Conservation (phyloP, 2,329 filamentous ascomycete genomes). For the Aspergillus jensenii region DNA sequence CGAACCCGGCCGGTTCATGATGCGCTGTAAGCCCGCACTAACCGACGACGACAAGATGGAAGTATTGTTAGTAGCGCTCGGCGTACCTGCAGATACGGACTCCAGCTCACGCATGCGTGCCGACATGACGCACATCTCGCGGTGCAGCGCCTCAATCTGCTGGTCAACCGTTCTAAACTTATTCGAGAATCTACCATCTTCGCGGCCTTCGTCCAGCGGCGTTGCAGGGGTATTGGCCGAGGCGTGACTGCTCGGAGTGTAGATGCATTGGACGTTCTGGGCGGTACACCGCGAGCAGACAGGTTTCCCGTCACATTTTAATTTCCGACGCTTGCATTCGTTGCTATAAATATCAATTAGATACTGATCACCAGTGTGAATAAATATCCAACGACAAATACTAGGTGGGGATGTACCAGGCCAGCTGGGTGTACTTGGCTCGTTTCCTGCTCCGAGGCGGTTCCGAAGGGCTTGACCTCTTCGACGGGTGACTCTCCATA, state of each 20-base stretch:
- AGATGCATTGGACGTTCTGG: constrained; percentile 65
- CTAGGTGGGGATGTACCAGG: constrained; percentile 27
- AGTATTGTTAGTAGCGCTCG: constrained; percentile 12
- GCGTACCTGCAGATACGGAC: constrained; percentile 12
- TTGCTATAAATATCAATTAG: constrained; percentile 49
- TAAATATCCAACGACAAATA: neutral
- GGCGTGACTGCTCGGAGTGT: constrained; percentile 60
- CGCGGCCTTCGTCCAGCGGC: constrained; percentile 11
- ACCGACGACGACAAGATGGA: constrained; percentile 13
- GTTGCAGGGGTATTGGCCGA: neutral
- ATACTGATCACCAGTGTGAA: neutral
- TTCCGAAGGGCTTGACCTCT: constrained; percentile 16
- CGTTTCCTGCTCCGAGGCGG: constrained; percentile 28
- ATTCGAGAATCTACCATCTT: constrained; percentile 15
- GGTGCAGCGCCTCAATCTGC: constrained; percentile 28
- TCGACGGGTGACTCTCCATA: constrained; percentile 9
- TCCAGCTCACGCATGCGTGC: constrained; percentile 30
- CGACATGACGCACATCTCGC: constrained; percentile 31
- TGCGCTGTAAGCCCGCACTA: constrained; percentile 24
- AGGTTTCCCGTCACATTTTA: constrained; percentile 71
- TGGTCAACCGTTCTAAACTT: constrained; percentile 27
- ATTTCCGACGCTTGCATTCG: constrained; percentile 73
- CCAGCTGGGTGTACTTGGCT: constrained; percentile 37
- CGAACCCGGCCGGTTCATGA: constrained; percentile 32
- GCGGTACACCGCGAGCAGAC: constrained; percentile 63